phyloP scores from a whole-genome alignment of 176 grass and related monocot genomes.

The Hordeum marinum region DNA sequence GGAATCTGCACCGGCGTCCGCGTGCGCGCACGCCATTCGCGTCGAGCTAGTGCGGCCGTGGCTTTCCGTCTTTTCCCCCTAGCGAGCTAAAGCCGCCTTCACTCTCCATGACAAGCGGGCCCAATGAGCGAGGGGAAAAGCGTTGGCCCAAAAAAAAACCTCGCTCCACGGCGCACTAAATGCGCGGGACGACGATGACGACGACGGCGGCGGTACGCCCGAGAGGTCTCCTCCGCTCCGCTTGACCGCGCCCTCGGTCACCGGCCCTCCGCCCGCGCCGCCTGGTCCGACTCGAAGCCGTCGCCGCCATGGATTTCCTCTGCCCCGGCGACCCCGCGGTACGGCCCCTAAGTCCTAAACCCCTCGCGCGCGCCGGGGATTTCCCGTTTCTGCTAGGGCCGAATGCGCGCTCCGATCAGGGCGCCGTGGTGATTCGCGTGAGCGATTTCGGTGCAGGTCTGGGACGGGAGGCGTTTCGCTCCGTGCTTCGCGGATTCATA shows the following conservation, averaged over 20 bases:
- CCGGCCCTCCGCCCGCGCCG: background rate
- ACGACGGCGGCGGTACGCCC: background rate
- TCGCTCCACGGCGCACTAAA: background rate
- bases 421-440: too few relatives aligned
- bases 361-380: background rate
- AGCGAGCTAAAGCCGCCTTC: background rate
- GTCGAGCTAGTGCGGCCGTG: background rate
- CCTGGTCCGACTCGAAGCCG: background rate
- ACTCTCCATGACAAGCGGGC: background rate
- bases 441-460: constrained; percentile 41
- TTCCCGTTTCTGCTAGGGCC: background rate
- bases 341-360: background rate
- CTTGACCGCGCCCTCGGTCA: background rate
- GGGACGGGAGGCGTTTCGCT: constrained; percentile 59
- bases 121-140: background rate
- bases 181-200: background rate
- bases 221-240: background rate
- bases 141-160: background rate
- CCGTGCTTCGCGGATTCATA: constrained; percentile 91
- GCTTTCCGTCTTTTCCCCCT: background rate
- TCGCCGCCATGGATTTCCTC: constrained; percentile 48
- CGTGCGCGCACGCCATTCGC: background rate
- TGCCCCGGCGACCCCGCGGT: constrained; percentile 46
- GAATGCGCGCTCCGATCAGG: background rate
- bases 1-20: background rate